Percentiles rank a stretch among this genome's conserved stretches.
Evolutionary conservation across 2,329 filamentous ascomycete species (phyloP).

Genomic region (Fusarium acutatum): DNA sequence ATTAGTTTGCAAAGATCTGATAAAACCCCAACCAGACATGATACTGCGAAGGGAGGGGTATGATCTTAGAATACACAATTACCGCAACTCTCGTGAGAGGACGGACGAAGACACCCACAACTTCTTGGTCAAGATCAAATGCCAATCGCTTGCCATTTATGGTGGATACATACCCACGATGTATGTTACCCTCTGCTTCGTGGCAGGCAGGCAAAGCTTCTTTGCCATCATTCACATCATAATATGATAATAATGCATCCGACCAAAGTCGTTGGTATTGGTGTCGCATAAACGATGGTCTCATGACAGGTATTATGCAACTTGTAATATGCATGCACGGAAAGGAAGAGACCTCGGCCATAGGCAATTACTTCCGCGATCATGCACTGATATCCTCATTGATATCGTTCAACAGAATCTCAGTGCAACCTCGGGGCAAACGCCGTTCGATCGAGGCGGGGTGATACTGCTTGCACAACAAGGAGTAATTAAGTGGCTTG

Average conservation of each 20-base stretch:
- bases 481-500: not conserved
- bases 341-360: not conserved
- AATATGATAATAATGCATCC: not conserved
- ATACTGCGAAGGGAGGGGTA: not conserved
- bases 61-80: not conserved
- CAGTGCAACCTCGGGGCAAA: constrained; percentile 13
- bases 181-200: not conserved
- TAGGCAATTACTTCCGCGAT: constrained; percentile 5
- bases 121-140: not conserved
- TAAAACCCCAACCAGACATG: constrained; percentile 11
- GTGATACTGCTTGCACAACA: constrained; percentile 13
- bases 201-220: not conserved
- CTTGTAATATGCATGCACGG: constrained; percentile 5
- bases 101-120: not conserved
- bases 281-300: not conserved
- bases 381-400: constrained; percentile 9
- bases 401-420: constrained; percentile 19
- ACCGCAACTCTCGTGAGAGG: not conserved
- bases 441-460: constrained; percentile 26
- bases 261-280: not conserved
- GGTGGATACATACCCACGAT: not conserved
- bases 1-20: constrained; percentile 16
- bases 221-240: not conserved
- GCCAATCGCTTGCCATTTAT: not conserved
- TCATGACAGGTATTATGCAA: constrained; percentile 10